These are phyloP conservation scores for Musa balbisiana DNA, from an alignment of 202 grass and related monocot species.

Conservation along the genomic window DNA sequence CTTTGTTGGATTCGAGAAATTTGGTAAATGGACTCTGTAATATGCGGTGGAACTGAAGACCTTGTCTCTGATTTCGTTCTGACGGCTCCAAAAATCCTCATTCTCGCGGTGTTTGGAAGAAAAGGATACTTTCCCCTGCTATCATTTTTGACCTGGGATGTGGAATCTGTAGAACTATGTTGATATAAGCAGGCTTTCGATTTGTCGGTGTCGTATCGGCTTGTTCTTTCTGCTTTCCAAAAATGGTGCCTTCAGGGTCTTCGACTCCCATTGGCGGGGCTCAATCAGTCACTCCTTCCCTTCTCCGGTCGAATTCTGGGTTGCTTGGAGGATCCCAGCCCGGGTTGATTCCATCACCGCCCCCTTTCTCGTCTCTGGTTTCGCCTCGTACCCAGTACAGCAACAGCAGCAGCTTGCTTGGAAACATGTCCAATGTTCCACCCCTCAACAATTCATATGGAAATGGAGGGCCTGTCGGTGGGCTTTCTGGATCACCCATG, in stretches of 20 bases:
- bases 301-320: conserved; percentile 56
- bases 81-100: conserved; percentile 1
- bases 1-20: conserved; percentile 9
- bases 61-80: conserved; percentile 3
- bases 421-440: conserved; percentile 58
- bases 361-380: conserved; percentile 63
- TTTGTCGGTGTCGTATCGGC: conserved; percentile 2
- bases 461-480: conserved; percentile 36
- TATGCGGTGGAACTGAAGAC: background rate
- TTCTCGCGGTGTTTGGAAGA: background rate
- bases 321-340: conserved; percentile 44
- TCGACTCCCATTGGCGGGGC: conserved; percentile 56
- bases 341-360: conserved; percentile 42
- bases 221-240: conserved; percentile 18
- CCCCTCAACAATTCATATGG: conserved; percentile 52
- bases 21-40: conserved; percentile 12
- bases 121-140: background rate
- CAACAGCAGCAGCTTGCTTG: conserved; percentile 44
- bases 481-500: conserved; percentile 22
- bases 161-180: conserved; percentile 8
- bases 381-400: conserved; percentile 55
- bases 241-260: conserved; percentile 77
- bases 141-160: background rate
- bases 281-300: conserved; percentile 45
- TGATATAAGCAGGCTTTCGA: conserved; percentile 15